These are phyloP conservation scores for Poronia punctata DNA, from an alignment of 495 filamentous ascomycete species.

Conservation along the genomic window DNA sequence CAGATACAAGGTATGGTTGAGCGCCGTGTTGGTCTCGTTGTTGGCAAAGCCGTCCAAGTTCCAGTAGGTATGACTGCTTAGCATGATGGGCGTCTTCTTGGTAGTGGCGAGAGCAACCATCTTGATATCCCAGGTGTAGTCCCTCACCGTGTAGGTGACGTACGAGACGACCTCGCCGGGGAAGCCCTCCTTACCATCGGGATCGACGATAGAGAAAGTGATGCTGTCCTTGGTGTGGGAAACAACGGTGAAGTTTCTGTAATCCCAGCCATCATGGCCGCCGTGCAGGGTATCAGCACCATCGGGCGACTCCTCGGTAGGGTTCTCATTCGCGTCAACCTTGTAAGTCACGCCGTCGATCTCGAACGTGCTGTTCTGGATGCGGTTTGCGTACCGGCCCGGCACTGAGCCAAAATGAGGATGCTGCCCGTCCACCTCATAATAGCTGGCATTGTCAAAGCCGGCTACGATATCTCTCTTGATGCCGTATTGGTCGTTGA, in stretches of 20 bases:
- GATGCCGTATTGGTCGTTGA: conserved; percentile 63
- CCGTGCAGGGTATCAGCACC: conserved; percentile 72
- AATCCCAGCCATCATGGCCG: conserved; percentile 74
- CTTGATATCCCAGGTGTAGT: conserved; percentile 47
- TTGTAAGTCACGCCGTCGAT: conserved; percentile 61
- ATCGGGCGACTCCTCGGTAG: conserved; percentile 33
- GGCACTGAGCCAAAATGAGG: conserved; percentile 73
- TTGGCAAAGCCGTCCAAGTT: conserved; percentile 75
- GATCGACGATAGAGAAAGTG: conserved; percentile 73
- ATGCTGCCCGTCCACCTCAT: conserved; percentile 58
- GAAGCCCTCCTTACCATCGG: conserved; percentile 64
- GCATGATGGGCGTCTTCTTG: conserved; percentile 61
- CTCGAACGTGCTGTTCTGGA: conserved; percentile 75
- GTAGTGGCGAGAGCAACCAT: conserved; percentile 49
- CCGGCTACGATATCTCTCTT: conserved; percentile 65
- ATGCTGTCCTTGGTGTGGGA: conserved; percentile 58
- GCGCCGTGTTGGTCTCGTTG: conserved; percentile 49
- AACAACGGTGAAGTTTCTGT: conserved; percentile 72
- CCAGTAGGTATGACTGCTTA: conserved; percentile 69
- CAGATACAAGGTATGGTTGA: conserved; percentile 69
- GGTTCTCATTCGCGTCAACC: conserved; percentile 64
- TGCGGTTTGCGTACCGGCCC: conserved; percentile 79
- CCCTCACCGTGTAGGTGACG: conserved; percentile 59
- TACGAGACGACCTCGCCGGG: conserved; percentile 73
- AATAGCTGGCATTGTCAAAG: conserved; percentile 70